Conservation (phyloP, 73 alveolate genomes). For the Uronychia binucleata region DNA sequence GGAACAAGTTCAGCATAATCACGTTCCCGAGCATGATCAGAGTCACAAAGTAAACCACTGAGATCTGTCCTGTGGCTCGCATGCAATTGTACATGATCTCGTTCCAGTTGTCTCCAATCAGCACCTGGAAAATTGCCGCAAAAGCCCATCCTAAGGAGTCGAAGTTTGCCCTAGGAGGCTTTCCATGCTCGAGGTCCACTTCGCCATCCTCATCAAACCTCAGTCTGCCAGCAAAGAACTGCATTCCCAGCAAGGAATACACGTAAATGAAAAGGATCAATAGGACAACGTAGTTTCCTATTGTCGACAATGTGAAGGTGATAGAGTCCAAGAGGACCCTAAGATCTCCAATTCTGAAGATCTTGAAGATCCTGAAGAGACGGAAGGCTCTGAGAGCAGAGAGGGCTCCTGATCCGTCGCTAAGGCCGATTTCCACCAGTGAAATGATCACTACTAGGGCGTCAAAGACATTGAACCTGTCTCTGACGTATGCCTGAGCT, state of each 20-base stretch:
- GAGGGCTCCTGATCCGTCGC: slow-evolving; percentile 31
- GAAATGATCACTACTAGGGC: slow-evolving; percentile 58
- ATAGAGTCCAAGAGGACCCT: slow-evolving; percentile 44
- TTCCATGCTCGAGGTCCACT: slow-evolving; percentile 23
- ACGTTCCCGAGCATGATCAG: slow-evolving; percentile 26
- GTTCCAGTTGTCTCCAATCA: slow-evolving; percentile 49
- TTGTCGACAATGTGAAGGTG: slow-evolving; percentile 26
- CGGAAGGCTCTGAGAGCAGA: slow-evolving; percentile 74
- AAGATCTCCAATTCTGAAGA: slow-evolving; percentile 37
- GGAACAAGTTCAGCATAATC: slow-evolving; percentile 41
- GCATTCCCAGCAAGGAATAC: slow-evolving; percentile 38
- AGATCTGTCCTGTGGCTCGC: slow-evolving; percentile 8
- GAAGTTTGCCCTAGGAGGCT: slow-evolving; percentile 45
- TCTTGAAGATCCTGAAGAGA: slow-evolving; percentile 25
- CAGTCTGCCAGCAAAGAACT: slow-evolving; percentile 18
- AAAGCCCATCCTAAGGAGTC: slow-evolving; percentile 36
- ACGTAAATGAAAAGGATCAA: slow-evolving; percentile 30
- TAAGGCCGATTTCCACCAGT: slow-evolving; percentile 9
- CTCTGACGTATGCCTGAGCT: slow-evolving; percentile 60
- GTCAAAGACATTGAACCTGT: slow-evolving; percentile 75
- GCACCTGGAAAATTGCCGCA: slow-evolving; percentile 46
- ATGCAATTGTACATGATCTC: slow-evolving; percentile 36
- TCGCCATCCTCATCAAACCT: slow-evolving; percentile 20
- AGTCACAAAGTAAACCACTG: neutral
- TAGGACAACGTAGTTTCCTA: slow-evolving; percentile 35